These are phyloP conservation scores for Hypoxylon fragiforme DNA, from an alignment of 495 filamentous ascomycete genomes.

Conservation along the genomic window DNA sequence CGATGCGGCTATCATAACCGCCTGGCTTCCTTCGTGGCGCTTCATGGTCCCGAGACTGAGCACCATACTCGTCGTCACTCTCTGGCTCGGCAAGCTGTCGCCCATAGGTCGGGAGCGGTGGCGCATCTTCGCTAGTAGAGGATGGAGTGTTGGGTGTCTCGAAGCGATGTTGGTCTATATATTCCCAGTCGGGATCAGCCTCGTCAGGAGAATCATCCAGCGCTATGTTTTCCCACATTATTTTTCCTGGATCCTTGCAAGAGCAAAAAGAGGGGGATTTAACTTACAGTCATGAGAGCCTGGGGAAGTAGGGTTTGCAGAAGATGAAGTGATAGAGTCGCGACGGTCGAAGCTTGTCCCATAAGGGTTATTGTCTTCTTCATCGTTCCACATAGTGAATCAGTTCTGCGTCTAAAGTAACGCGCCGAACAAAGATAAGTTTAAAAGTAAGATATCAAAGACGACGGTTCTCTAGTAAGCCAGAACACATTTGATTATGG, in stretches of 20 bases:
- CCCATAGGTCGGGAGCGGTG: conserved; percentile 33
- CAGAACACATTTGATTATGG: conserved; percentile 1
- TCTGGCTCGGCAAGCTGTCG: conserved; percentile 37
- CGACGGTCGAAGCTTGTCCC: conserved; percentile 81
- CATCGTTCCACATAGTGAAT: conserved; percentile 78
- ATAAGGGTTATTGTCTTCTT: conserved; percentile 89
- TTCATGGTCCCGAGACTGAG: conserved; percentile 57
- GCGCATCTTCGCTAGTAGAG: conserved; percentile 47
- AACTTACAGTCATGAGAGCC: conserved; percentile 53
- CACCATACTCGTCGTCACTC: conserved; percentile 57
- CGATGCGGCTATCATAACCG: conserved; percentile 90
- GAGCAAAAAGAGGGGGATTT: background rate
- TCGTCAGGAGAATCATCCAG: conserved; percentile 39
- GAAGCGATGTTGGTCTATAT: conserved; percentile 47
- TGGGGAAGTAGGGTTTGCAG: conserved; percentile 67
- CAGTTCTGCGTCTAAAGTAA: conserved; percentile 4
- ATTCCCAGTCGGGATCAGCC: conserved; percentile 50
- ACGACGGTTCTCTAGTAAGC: conserved; percentile 1
- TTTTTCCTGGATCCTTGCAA: conserved; percentile 21
- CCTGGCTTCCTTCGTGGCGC: conserved; percentile 70
- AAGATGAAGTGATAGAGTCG: conserved; percentile 75
- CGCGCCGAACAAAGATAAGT: conserved; percentile 23
- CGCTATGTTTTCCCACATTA: conserved; percentile 41
- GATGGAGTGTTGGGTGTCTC: conserved; percentile 50
- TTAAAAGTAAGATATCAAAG: background rate